Conservation (phyloP, 495 filamentous ascomycete species). For the Tuber borchii region DNA sequence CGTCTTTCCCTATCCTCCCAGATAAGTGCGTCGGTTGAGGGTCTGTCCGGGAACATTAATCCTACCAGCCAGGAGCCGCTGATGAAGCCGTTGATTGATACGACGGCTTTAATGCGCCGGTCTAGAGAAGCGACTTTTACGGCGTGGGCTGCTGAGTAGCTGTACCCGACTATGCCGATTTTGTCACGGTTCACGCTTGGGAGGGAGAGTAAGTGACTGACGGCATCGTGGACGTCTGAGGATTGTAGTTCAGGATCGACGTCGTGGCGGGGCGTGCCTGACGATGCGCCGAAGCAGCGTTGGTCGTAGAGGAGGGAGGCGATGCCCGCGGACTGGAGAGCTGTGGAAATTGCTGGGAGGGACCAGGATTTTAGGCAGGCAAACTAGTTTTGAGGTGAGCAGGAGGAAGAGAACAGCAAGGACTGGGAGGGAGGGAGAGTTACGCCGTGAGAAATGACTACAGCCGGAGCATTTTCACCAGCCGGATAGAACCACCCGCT, state of each 20-base stretch:
- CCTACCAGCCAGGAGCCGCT: neutral
- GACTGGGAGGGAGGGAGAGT: neutral
- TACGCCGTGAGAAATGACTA: constrained; percentile 36
- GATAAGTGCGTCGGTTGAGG: neutral
- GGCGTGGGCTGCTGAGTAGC: constrained; percentile 15
- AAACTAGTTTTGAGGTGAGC: neutral
- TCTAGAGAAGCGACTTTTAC: constrained; percentile 12
- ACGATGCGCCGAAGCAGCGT: constrained; percentile 17
- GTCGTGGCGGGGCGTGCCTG: constrained; percentile 17
- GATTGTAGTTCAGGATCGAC: constrained; percentile 14
- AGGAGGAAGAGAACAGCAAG: neutral
- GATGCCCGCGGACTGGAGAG: constrained; percentile 16
- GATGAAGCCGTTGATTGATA: constrained; percentile 8
- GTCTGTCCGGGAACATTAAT: neutral
- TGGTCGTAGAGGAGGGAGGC: constrained; percentile 23
- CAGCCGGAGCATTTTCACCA: constrained; percentile 23
- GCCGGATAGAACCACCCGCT: constrained; percentile 40
- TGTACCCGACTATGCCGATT: constrained; percentile 13
- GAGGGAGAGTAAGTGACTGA: constrained; percentile 10
- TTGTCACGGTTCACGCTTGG: constrained; percentile 14
- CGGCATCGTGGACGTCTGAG: constrained; percentile 16
- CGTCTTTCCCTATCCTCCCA: constrained; percentile 9
- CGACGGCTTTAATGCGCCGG: constrained; percentile 17
- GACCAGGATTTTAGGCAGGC: constrained; percentile 20
- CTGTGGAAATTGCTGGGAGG: constrained; percentile 13